phyloP scores from a whole-genome alignment of 1,284 basidiomycete species.

The Rhizoctonia solani region DNA sequence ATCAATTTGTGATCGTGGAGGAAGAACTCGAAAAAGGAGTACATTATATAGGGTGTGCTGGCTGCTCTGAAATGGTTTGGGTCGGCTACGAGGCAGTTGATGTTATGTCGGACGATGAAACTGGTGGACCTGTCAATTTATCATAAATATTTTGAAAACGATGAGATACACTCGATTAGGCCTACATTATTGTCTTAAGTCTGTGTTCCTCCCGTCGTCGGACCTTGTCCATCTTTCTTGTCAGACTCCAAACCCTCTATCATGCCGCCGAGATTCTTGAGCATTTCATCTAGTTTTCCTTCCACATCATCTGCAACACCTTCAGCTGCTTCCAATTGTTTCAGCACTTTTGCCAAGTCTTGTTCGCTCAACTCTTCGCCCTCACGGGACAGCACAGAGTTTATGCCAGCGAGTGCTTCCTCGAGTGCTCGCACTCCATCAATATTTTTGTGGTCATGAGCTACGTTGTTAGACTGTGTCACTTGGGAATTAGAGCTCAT shows the following conservation, averaged over 20 bases:
- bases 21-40: conserved; percentile 63
- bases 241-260: conserved; percentile 41
- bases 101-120: conserved; percentile 24
- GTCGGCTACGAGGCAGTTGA: conserved; percentile 67
- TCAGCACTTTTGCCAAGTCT: conserved; percentile 44
- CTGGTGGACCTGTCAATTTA: neutral
- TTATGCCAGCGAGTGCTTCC: conserved; percentile 1
- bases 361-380: conserved; percentile 38
- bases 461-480: neutral
- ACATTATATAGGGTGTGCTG: conserved; percentile 68
- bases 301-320: conserved; percentile 48
- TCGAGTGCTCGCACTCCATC: conserved; percentile 1
- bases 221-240: neutral
- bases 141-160: too few species aligned
- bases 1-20: conserved; percentile 59
- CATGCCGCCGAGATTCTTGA: conserved; percentile 43
- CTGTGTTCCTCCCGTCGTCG: neutral
- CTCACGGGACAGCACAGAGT: conserved; percentile 9
- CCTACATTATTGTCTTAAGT: too few species aligned
- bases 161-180: too few species aligned
- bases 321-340: conserved; percentile 47
- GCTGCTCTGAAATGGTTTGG: conserved; percentile 78
- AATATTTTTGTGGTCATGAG: neutral
- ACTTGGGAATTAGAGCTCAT: conserved; percentile 5
- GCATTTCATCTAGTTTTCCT: conserved; percentile 45